Percentiles rank a stretch among this genome's conserved stretches.
phyloP scores from a whole-genome alignment of 129 eudicot genomes.

The carrot (Daucus carota) region DH1_v3.0 NC_030383.2:54341501-54342000 shows the following conservation, averaged over 20 bases:
- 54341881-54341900: constrained; percentile 16
- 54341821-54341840: background rate
- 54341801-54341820: background rate
- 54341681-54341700: background rate
- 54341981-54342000: background rate
- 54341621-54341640: background rate
- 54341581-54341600: constrained; percentile 14
- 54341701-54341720: background rate
- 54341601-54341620: background rate
- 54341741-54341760: background rate
- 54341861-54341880: background rate
- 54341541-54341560: constrained; percentile 91
- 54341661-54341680: background rate
- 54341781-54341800: background rate
- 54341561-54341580: constrained; percentile 61
- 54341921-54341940: constrained; percentile 37
- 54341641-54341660: background rate
- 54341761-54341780: background rate
- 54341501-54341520: constrained; percentile 94
- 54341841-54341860: background rate
- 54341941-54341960: background rate
- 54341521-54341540: constrained; percentile 75
- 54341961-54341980: no score
- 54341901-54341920: constrained; percentile 29
- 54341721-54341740: background rate